phyloP scores from a whole-genome alignment of 768 basidiomycete genomes.

The Lanmaoa pseudosensibilis region DNA sequence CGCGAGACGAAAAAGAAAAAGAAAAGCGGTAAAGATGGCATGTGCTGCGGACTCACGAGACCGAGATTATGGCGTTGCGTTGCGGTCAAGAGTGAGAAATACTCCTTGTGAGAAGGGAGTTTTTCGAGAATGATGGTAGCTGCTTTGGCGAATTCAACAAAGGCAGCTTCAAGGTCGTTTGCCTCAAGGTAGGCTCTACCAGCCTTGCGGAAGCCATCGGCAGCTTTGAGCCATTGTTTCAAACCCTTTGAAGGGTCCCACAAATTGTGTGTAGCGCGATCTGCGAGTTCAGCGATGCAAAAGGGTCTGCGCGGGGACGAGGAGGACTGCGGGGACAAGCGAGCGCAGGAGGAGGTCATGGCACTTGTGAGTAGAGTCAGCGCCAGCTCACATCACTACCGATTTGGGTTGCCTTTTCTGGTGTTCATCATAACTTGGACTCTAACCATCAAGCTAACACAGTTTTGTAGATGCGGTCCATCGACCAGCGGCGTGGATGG shows the following conservation, averaged over 20 bases:
- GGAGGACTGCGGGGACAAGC: constrained; percentile 15
- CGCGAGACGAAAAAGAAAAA: not conserved
- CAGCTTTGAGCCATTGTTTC: constrained; percentile 65
- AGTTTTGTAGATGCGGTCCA: constrained; percentile 15
- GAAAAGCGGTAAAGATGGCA: not conserved
- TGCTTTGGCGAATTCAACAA: constrained; percentile 68
- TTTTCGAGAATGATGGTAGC: constrained; percentile 79
- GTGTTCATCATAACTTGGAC: not conserved
- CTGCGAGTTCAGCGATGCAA: constrained; percentile 66
- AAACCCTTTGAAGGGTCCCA: constrained; percentile 60
- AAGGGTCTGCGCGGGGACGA: constrained; percentile 43
- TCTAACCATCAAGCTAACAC: not conserved
- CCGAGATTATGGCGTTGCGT: constrained; percentile 67
- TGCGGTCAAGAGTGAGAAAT: constrained; percentile 50
- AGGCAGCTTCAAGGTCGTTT: constrained; percentile 68
- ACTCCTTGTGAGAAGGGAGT: constrained; percentile 72
- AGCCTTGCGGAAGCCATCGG: constrained; percentile 59
- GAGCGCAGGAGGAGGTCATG: constrained; percentile 25
- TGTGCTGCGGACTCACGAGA: constrained; percentile 53
- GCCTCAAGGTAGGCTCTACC: constrained; percentile 47
- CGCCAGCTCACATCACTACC: constrained; percentile 15
- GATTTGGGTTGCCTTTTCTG: constrained; percentile 23
- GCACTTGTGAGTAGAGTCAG: constrained; percentile 12
- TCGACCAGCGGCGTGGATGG: constrained; percentile 33
- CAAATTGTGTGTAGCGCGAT: constrained; percentile 52